A percentile compares a stretch with the other conserved stretches of the same genome.
phyloP scores from a whole-genome alignment of 1,284 basidiomycete species.

The Marasmius fiardii region DNA sequence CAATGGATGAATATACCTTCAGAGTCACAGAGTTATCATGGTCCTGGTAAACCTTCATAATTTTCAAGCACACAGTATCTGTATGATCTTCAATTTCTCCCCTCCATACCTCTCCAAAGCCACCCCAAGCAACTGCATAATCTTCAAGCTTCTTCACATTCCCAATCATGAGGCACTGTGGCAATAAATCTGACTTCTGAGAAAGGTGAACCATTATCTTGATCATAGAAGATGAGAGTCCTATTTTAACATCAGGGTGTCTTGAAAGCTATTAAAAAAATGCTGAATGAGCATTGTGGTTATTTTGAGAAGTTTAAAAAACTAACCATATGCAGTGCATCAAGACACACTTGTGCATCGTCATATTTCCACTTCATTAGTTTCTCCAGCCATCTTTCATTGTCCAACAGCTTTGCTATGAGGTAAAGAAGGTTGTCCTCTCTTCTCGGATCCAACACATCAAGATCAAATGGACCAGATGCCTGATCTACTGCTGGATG shows the following conservation, averaged over 20 bases:
- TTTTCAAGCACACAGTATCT: slow-evolving; percentile 1
- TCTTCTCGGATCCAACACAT: no score
- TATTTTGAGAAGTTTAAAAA: neutral
- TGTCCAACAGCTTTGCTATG: no score
- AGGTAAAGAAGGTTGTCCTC: no score
- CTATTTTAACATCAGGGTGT: neutral
- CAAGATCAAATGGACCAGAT: no score
- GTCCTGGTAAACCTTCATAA: slow-evolving; percentile 1
- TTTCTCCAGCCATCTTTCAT: no score
- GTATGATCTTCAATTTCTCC: neutral
- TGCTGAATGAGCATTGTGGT: neutral
- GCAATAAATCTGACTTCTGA: neutral
- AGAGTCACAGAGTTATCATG: slow-evolving; percentile 1
- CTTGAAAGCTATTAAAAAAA: neutral
- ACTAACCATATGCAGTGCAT: neutral
- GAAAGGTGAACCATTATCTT: neutral
- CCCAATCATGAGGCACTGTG: neutral
- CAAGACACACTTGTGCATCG: neutral
- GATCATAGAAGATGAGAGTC: neutral
- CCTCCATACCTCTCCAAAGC: slow-evolving; percentile 1
- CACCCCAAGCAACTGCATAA: neutral
- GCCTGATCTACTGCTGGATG: no score
- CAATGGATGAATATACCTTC: neutral
- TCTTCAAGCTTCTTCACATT: neutral
- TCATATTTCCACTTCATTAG: neutral